Evolutionary conservation across 192 early-diverging fungal species (phyloP).

Genomic region (Backusella mclennaniae): DNA sequence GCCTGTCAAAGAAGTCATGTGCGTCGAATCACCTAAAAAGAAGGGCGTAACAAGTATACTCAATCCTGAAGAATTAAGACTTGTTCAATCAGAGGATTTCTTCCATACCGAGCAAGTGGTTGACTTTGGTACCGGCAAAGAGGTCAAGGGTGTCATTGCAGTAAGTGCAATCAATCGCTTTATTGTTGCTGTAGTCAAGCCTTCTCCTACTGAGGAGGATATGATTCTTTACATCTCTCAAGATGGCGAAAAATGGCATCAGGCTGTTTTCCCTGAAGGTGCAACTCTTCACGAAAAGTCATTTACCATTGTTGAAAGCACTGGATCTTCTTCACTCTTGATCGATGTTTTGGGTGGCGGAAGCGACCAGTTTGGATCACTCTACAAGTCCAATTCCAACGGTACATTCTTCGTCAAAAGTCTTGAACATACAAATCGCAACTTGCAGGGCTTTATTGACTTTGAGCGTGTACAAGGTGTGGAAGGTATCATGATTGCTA

Average conservation of each 20-base stretch:
- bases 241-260: slow-evolving; percentile 39
- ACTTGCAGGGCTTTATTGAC: slow-evolving; percentile 74
- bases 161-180: slow-evolving; percentile 70
- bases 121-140: slow-evolving; percentile 53
- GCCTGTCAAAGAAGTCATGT: slow-evolving; percentile 70
- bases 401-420: slow-evolving; percentile 83
- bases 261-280: slow-evolving; percentile 50
- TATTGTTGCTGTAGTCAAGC: slow-evolving; percentile 67
- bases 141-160: slow-evolving; percentile 68
- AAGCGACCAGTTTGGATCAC: slow-evolving; percentile 53
- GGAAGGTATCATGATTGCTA: slow-evolving; percentile 82
- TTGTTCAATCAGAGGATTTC: slow-evolving; percentile 78
- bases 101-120: slow-evolving; percentile 58
- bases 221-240: slow-evolving; percentile 32
- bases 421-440: slow-evolving; percentile 81
- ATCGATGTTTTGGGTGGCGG: slow-evolving; percentile 66
- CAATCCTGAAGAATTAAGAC: slow-evolving; percentile 34
- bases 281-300: slow-evolving; percentile 55
- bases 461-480: slow-evolving; percentile 86
- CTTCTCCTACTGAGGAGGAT: slow-evolving; percentile 21
- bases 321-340: slow-evolving; percentile 59
- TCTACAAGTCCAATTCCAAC: slow-evolving; percentile 86
- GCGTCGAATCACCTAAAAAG: slow-evolving; percentile 50
- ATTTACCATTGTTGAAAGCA: slow-evolving; percentile 87
- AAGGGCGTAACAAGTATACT: slow-evolving; percentile 20